Percentiles rank a stretch among this genome's conserved stretches.
These are phyloP conservation scores for Talaromyces marneffei DNA, from an alignment of 2,329 filamentous ascomycete species.

Conservation along the genomic window DNA sequence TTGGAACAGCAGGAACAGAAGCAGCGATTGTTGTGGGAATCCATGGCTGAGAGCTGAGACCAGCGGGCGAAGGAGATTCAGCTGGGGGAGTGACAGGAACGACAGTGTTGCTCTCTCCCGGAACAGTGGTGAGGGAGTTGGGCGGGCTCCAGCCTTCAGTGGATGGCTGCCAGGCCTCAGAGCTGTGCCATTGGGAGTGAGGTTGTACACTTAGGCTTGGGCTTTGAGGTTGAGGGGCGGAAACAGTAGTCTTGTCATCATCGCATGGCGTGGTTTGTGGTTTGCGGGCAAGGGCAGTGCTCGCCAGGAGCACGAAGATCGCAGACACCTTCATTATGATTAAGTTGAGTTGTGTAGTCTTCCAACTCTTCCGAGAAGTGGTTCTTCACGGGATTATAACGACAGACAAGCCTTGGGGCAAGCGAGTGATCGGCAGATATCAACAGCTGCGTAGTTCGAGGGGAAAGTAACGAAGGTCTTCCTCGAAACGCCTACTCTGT, in stretches of 20 bases:
- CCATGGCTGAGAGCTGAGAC: neutral
- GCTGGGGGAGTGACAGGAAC: slow-evolving; percentile 3
- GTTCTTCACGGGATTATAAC: slow-evolving; percentile 10
- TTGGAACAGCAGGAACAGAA: neutral
- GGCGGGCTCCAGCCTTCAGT: neutral
- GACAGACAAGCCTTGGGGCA: slow-evolving; percentile 8
- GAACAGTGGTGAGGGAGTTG: neutral
- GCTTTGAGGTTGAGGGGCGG: neutral
- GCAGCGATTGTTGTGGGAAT: neutral
- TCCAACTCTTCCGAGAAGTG: neutral
- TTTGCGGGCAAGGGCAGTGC: slow-evolving; percentile 9
- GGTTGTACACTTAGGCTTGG: neutral
- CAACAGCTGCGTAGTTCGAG: slow-evolving; percentile 7
- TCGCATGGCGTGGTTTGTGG: slow-evolving; percentile 7
- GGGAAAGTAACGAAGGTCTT: slow-evolving; percentile 14
- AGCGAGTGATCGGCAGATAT: slow-evolving; percentile 3
- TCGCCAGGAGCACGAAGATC: slow-evolving; percentile 14
- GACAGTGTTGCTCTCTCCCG: slow-evolving; percentile 7
- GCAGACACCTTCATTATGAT: slow-evolving; percentile 12
- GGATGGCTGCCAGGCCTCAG: neutral
- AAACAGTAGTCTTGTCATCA: neutral
- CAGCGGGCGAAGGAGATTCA: neutral
- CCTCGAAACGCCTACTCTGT: slow-evolving; percentile 10
- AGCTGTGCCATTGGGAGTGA: neutral
- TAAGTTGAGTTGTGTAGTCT: neutral